Percentiles rank a stretch among this genome's conserved stretches.
Conservation (phyloP, 169 alveolate species). For the Plasmodium sp. region DNA sequence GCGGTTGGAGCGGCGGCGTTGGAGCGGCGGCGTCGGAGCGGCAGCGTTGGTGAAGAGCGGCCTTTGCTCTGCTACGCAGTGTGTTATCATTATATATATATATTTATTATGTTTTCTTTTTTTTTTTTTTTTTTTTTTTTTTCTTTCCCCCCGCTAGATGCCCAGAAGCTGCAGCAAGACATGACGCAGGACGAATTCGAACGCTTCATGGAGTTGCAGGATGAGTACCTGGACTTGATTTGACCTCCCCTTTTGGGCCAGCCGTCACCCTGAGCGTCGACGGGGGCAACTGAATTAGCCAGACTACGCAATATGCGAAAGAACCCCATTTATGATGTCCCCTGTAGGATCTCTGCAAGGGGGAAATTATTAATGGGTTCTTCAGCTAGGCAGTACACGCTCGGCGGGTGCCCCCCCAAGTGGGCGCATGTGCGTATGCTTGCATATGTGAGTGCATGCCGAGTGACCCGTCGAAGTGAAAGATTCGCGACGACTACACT, state of each 20-base stretch:
- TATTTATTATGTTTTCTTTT: background rate
- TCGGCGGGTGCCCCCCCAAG: background rate
- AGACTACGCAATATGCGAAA: background rate
- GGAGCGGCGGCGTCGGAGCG: no score
- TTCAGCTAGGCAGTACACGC: background rate
- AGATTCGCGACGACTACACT: background rate
- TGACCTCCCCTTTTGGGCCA: background rate
- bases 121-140: background rate
- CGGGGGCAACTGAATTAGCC: background rate
- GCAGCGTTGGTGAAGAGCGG: background rate
- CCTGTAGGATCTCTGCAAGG: background rate
- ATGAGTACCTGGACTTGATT: conserved; percentile 27
- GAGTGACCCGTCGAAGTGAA: background rate
- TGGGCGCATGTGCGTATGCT: background rate
- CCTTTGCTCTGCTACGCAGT: background rate
- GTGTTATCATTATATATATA: background rate
- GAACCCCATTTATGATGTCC: background rate
- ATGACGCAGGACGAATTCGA: conserved; percentile 70
- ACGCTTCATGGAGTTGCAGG: conserved; percentile 46
- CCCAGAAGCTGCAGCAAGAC: conserved; percentile 67
- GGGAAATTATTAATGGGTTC: background rate
- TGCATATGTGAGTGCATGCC: background rate
- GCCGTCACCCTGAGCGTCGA: background rate
- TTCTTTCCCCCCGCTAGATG: conserved; percentile 15
- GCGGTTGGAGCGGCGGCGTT: background rate